Conservation (phyloP, 805 yeast genomes). For the Metschnikowia noctiluminum region DNA sequence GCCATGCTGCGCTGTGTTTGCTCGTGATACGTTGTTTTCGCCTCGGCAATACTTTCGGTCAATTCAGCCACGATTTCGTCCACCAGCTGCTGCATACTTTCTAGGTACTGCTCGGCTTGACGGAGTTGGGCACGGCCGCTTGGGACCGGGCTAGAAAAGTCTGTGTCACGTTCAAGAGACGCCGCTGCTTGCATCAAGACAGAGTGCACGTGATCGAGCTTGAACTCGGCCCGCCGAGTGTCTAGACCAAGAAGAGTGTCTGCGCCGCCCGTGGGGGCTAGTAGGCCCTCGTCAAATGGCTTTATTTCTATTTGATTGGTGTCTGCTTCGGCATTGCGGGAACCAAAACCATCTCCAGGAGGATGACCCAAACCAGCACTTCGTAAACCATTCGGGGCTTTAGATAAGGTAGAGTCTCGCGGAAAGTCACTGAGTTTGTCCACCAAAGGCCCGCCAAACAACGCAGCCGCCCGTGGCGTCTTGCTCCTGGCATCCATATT, state of each 20-base stretch:
- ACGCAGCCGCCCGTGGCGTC: constrained; percentile 4
- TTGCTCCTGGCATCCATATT: constrained; percentile 20
- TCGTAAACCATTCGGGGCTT: background rate
- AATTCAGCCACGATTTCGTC: constrained; percentile 21
- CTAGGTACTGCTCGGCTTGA: constrained; percentile 20
- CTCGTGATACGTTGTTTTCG: constrained; percentile 21
- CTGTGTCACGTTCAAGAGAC: constrained; percentile 1
- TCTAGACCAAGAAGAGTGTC: constrained; percentile 3
- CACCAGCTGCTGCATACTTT: constrained; percentile 18
- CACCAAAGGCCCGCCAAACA: constrained; percentile 1
- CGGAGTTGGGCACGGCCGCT: constrained; percentile 14
- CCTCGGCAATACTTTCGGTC: constrained; percentile 13
- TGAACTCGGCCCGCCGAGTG: background rate
- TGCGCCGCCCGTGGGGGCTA: background rate
- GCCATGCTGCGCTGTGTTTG: constrained; percentile 27
- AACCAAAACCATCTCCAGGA: background rate
- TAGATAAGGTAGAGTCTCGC: background rate
- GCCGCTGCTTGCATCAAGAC: constrained; percentile 3
- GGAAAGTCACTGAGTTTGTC: background rate
- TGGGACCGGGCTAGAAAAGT: constrained; percentile 1
- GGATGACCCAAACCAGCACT: background rate
- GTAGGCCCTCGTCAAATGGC: constrained; percentile 7
- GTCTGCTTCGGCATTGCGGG: background rate
- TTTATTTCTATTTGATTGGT: background rate
- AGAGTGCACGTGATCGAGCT: constrained; percentile 6